phyloP scores from a whole-genome alignment of 192 early-diverging fungal genomes.

The Geosiphon pyriformis region DNA sequence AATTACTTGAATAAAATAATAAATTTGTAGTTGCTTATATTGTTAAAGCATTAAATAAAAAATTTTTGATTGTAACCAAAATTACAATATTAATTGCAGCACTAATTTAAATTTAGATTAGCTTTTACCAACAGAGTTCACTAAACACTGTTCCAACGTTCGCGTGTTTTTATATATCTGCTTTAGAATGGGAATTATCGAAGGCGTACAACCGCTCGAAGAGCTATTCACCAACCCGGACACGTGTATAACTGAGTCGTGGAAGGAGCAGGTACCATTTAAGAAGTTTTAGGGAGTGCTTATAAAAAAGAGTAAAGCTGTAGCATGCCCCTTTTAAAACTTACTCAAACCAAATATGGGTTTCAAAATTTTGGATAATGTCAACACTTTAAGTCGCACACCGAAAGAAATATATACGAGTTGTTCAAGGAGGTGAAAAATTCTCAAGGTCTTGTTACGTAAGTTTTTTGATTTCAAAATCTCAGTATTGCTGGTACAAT shows the following conservation, averaged over 20 bases:
- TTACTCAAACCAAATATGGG: neutral
- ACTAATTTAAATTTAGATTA: no score
- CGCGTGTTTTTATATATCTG: no score
- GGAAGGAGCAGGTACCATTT: neutral
- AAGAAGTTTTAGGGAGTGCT: neutral
- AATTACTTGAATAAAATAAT: no score
- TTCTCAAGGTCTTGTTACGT: neutral
- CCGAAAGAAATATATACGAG: constrained; percentile 14
- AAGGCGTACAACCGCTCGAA: neutral
- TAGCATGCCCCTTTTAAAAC: neutral
- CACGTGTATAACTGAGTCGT: constrained; percentile 11
- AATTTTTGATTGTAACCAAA: no score
- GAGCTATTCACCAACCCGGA: constrained; percentile 6
- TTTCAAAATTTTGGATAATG: constrained; percentile 19
- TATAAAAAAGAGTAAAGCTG: neutral
- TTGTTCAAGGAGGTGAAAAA: neutral
- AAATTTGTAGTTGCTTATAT: no score
- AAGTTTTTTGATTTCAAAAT: constrained; percentile 1
- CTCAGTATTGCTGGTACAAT: neutral
- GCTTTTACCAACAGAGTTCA: no score
- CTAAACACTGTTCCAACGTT: no score
- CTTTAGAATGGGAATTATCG: constrained; percentile 24
- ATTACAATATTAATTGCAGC: no score
- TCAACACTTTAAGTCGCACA: neutral
- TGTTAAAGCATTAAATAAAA: no score